Conservation (phyloP, 495 filamentous ascomycete species). For the Hamigera avellanea region DNA sequence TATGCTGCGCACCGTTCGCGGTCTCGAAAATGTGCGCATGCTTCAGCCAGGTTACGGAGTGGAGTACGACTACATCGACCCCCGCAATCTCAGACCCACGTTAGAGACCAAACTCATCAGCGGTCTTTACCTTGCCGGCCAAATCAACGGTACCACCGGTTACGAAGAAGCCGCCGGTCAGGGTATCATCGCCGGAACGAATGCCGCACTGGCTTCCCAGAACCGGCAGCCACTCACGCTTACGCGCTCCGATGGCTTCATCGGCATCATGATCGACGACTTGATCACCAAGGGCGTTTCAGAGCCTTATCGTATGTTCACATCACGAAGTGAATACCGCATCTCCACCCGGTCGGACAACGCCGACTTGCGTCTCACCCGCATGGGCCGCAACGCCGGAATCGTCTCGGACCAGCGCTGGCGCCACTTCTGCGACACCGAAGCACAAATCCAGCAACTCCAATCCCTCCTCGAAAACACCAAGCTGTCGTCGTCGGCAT, state of each 20-base stretch:
- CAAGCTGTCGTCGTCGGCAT: slow-evolving; percentile 42
- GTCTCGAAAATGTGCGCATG: slow-evolving; percentile 86
- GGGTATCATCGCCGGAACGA: slow-evolving; percentile 85
- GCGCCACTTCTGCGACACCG: slow-evolving; percentile 51
- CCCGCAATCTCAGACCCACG: slow-evolving; percentile 70
- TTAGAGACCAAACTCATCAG: slow-evolving; percentile 88
- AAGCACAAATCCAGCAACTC: slow-evolving; percentile 52
- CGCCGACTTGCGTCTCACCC: slow-evolving; percentile 78
- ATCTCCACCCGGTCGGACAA: slow-evolving; percentile 88
- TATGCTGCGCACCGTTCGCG: slow-evolving; percentile 71
- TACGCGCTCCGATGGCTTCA: slow-evolving; percentile 81
- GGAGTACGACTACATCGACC: slow-evolving; percentile 98
- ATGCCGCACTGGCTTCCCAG: slow-evolving; percentile 72
- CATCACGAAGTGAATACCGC: slow-evolving; percentile 87
- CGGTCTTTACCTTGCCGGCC: slow-evolving; percentile 86
- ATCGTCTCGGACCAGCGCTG: slow-evolving; percentile 73
- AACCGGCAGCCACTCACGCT: slow-evolving; percentile 52
- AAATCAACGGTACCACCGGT: slow-evolving; percentile 96
- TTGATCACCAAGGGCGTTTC: slow-evolving; percentile 94
- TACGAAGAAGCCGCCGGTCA: slow-evolving; percentile 97
- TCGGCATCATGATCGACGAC: slow-evolving; percentile 98
- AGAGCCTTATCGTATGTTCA: slow-evolving; percentile 99
- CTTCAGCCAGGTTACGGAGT: slow-evolving; percentile 95
- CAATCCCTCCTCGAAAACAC: slow-evolving; percentile 43
- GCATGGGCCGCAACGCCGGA: slow-evolving; percentile 62